phyloP scores from a whole-genome alignment of 257 asterid species.

The Schizonepeta tenuifolia region DNA sequence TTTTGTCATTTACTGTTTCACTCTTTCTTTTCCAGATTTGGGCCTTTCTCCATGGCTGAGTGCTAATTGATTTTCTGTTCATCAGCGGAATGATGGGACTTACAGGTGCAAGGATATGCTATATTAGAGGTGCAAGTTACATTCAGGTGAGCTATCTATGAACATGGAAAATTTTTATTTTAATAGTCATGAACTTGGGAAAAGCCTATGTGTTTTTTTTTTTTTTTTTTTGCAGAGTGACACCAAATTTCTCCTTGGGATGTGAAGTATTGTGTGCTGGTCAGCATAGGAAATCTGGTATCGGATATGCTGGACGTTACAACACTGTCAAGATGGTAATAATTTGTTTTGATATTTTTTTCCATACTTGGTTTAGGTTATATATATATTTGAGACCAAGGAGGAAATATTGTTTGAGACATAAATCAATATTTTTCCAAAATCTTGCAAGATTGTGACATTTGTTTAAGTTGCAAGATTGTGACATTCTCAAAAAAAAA shows the following conservation, averaged over 20 bases:
- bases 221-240: conserved; percentile 63
- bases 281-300: conserved; percentile 91
- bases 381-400: too few species aligned
- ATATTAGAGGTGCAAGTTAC: conserved; percentile 97
- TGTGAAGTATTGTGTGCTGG: conserved; percentile 99
- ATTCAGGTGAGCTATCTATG: conserved; percentile 72
- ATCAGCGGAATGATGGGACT: conserved; percentile 96
- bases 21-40: neutral
- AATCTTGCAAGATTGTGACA: too few species aligned
- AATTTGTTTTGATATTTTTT: neutral
- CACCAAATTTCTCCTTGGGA: conserved; percentile 80
- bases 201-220: conserved; percentile 24
- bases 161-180: neutral
- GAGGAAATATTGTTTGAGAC: too few species aligned
- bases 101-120: too few species aligned
- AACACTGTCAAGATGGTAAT: conserved; percentile 91
- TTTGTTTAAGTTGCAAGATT: too few species aligned
- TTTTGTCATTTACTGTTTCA: neutral
- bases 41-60: neutral
- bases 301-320: conserved; percentile 95
- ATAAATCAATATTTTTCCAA: too few species aligned
- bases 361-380: conserved; percentile 1
- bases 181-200: conserved; percentile 9
- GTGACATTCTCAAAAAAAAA: too few species aligned
- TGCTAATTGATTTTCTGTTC: conserved; percentile 30